Base-by-base conservation (phyloP, 768 basidiomycete species). In the Hydnomerulius pinastri region DNA sequence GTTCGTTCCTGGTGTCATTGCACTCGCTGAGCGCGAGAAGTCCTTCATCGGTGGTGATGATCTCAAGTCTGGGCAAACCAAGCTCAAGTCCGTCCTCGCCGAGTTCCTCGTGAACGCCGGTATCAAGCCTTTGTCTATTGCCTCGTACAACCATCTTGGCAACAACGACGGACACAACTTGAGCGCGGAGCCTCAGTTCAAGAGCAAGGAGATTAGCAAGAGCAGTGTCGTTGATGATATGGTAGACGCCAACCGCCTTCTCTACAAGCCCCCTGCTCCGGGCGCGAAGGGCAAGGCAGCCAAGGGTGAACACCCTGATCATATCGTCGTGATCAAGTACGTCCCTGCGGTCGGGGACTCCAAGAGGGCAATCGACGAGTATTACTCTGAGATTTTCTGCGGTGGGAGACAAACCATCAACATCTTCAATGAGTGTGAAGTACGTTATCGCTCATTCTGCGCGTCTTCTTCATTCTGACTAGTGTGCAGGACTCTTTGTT, bases 31-130 rank as follows among this genome's bases (percentile, higher is more conserved):
- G 76, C 80, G 85, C 55, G 73, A 88, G 60, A 76, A 85, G 62
- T 86, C 91, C 6, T 98, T 98, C 79, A 97, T 99, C 61, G 96
- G 92, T 39, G 95, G 96, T 29, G 96, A 98, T 65, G 96, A 98
- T 67, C 86, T 98, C 72, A 98, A 98, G 80, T 92, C 91, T 6
- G 95, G 96, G 7, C 95, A 98, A 78, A 96, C 95, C 41, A 93
- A 94, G 74, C 86, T 98, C 74, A 98, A 99, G 79, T 89, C 86
- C 24, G 96, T 98, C 47, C 78, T 98, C 46, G 94, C 94, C 46
- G 96, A 99, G 77, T 98, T 97, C 83, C 83, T 98, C 58, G 96
- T 98, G 68, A 97, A 97, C 68, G 94, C 95, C 2, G 95, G 95
- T 52, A 98, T 98, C 79, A 97, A 97, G 76, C 95, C 95, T 23